Base-by-base conservation (phyloP, 2,329 filamentous ascomycete genomes). In the Cercospora brassicicola region DNA sequence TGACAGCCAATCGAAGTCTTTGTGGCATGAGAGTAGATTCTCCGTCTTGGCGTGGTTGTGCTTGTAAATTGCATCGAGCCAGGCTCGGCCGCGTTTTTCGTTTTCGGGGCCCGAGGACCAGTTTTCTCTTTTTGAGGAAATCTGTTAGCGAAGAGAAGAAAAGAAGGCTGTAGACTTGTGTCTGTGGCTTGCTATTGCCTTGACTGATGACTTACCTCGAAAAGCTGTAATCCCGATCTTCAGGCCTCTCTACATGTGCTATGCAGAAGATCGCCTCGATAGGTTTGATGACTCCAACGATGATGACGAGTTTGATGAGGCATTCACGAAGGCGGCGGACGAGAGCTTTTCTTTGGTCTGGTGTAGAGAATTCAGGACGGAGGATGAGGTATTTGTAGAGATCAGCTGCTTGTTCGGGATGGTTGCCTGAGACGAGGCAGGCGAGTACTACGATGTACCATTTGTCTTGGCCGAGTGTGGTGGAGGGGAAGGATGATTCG, bases 241-340 rank as follows among this genome's bases (percentile, higher is more conserved):
- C 87, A 0, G 80, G 81, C 28, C 75, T 77, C 71, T 88, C 86
- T 9, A 85, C 74, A 15, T 81, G 79, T 66, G 78, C 80, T 63
- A 89, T 88, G n/a, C 83, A 80, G 7, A 88, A 80, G 53, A 89
- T 84, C 1, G 86, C 84, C 72, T 89, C 87, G 4, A 90, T 77
- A 7, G 87, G 87, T 73, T 88, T 89, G 76, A 86, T 88, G 0
- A 90, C 86, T 0, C 88, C 88, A 15, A 88, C 82, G 2, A 90
- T 71, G 4, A 81, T 80, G 10, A 87, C 81, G n/a, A 82, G 78
- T 77, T 90, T 89, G 67, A 90, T 76, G 11, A 90, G 79, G 0
- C 83, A 83, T 76, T 90, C 88, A 53, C 88, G 83, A 2, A 88
- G 72, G 2, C 85, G 79, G 2, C 83, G 82, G 64, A 87, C 79